Evolutionary conservation across 1,284 basidiomycete genomes (phyloP), one percentile per base, ranked within the genome.

Genomic region (Tylopilus sp.): DNA sequence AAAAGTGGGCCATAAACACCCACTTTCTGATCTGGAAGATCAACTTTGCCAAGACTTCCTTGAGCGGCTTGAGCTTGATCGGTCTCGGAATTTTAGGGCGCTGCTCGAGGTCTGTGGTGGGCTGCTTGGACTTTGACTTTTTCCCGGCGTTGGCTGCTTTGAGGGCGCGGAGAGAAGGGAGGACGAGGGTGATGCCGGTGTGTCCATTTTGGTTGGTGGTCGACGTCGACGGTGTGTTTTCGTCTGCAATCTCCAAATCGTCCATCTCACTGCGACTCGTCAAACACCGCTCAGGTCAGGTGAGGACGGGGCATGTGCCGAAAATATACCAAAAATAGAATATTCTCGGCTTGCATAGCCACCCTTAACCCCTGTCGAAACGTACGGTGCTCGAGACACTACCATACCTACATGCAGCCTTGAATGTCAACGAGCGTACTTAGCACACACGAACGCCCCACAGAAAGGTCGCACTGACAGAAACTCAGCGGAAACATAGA

Each of bases 21-120:
- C 67, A 93, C 92, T 90, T 93, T 81, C 92, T 92, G 54, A 94
- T 87, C 77, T 91, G 89, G 1, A 76, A 72, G 53, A 94, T 89
- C n/a, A 94, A 81, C 74, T 86, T 89, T 7, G 79, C 72, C 55
- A 91, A 76, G 18, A 94, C 90, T 77, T 93, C 92, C 72, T 89
- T 92, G 69, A 94, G 81, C 2, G 92, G 91, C 75, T 93, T 93
- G 61, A 93, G 82, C 79, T 92, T 94, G 66, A 89, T 72, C 18
- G 90, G 91, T 47, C 92, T 75, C 16, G 80, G 81, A 6, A 73
- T 67, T 72, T 83, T 86, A 3, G 24, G 68, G 69, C 81, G 86
- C 66, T 81, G 81, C 55, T 83, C 77, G 61, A 58, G 47, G 19
- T 78, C 76, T 33, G 58, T n/a, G n/a, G n/a, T n/a, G 38, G 59